Conservation (phyloP, 2,329 filamentous ascomycete genomes). For the Cladophialophora bantiana region DNA sequence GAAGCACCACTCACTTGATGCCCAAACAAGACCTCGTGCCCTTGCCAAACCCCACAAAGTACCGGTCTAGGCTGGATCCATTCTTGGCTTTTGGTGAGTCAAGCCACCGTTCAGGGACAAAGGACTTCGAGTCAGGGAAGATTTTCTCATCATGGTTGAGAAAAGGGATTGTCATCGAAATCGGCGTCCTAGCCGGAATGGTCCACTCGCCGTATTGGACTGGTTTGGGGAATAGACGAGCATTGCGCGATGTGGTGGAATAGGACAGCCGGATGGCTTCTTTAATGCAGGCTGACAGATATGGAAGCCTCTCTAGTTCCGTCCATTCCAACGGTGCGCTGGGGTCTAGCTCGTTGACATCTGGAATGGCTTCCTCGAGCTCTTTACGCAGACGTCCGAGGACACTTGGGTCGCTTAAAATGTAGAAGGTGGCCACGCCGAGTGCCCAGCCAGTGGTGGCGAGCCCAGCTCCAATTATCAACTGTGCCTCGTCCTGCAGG, state of each 20-base stretch:
- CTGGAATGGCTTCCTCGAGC: conserved; percentile 21
- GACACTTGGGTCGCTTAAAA: conserved; percentile 25
- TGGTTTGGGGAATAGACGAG: conserved; percentile 36
- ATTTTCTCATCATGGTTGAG: conserved; percentile 45
- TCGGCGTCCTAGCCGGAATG: conserved; percentile 45
- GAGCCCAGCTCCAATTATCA: conserved; percentile 38
- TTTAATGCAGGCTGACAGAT: conserved; percentile 43
- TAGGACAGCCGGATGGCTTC: conserved; percentile 41
- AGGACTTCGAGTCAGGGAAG: conserved; percentile 42
- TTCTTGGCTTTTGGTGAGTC: conserved; percentile 18
- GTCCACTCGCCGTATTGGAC: conserved; percentile 43
- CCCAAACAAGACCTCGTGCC: conserved; percentile 47
- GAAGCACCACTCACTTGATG: conserved; percentile 37
- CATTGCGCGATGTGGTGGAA: conserved; percentile 31
- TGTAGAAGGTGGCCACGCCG: conserved; percentile 30
- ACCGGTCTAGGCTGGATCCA: conserved; percentile 40
- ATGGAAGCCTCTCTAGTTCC: conserved; percentile 42
- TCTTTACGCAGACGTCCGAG: conserved; percentile 21
- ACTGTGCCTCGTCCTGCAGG: conserved; percentile 43
- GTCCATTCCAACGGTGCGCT: conserved; percentile 28
- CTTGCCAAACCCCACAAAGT: conserved; percentile 49
- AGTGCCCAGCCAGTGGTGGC: conserved; percentile 35
- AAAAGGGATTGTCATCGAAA: conserved; percentile 40
- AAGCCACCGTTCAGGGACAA: conserved; percentile 47
- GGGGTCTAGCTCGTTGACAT: conserved; percentile 17